Percentiles rank a stretch among this genome's conserved stretches.
These are phyloP conservation scores for Metarhizium robertsii DNA, from an alignment of 2,329 filamentous ascomycete genomes.

Conservation along the genomic window DNA sequence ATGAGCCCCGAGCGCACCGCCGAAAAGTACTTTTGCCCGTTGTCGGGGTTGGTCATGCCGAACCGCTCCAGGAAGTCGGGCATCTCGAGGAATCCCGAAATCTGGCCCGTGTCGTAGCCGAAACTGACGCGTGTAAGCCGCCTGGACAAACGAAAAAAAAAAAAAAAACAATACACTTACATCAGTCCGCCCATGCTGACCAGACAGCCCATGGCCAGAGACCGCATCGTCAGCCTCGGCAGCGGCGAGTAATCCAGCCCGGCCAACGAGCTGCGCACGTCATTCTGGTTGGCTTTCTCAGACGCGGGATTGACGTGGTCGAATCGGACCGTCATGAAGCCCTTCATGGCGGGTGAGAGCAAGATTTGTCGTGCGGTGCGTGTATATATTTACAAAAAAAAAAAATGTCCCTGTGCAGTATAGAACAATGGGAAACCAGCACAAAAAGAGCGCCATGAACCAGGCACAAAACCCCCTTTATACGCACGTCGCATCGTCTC, in stretches of 20 bases:
- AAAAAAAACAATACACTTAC: slow-evolving; percentile 15
- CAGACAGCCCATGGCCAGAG: slow-evolving; percentile 27
- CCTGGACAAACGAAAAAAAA: background rate
- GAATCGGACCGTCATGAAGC: slow-evolving; percentile 26
- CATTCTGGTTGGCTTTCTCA: slow-evolving; percentile 21
- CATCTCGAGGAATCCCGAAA: slow-evolving; percentile 50
- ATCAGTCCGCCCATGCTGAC: slow-evolving; percentile 37
- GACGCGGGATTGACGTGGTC: slow-evolving; percentile 32
- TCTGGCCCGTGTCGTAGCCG: slow-evolving; percentile 43
- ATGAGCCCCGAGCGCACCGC: slow-evolving; percentile 49
- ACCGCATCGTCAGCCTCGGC: slow-evolving; percentile 27
- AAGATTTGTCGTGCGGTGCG: too few relatives aligned
- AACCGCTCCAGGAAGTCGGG: slow-evolving; percentile 45
- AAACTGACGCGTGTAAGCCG: slow-evolving; percentile 14
- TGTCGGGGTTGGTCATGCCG: slow-evolving; percentile 27
- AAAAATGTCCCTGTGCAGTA: too few relatives aligned
- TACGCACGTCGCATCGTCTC: too few relatives aligned
- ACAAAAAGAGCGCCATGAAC: too few relatives aligned
- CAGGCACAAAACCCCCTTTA: too few relatives aligned
- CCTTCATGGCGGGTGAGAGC: slow-evolving; percentile 6
- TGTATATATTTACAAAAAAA: too few relatives aligned
- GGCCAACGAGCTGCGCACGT: slow-evolving; percentile 23
- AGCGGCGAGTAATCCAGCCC: slow-evolving; percentile 36
- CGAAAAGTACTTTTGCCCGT: slow-evolving; percentile 34
- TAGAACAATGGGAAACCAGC: too few relatives aligned